These are phyloP conservation scores for Corylus americana DNA, from an alignment of 306 rosid species.

Conservation along the genomic window DNA sequence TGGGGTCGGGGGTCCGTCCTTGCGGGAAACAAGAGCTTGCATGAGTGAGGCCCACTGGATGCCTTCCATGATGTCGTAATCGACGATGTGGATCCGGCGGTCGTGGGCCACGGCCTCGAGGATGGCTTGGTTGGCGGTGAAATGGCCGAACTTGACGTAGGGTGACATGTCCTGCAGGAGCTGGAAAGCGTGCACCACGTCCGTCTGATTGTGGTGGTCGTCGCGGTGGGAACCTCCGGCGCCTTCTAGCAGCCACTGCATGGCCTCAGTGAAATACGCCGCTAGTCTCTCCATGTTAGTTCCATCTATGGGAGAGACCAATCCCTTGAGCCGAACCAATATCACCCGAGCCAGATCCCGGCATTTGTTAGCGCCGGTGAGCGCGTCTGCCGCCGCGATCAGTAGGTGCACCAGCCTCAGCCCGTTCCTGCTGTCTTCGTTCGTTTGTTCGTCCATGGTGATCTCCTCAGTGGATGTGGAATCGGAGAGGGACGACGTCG, in stretches of 20 bases:
- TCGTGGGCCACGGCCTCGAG: slow-evolving; percentile 67
- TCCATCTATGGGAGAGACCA: slow-evolving; percentile 62
- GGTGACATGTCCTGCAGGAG: slow-evolving; percentile 90
- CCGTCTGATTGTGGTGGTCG: slow-evolving; percentile 42
- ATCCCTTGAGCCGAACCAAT: slow-evolving; percentile 94
- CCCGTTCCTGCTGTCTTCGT: slow-evolving; percentile 50
- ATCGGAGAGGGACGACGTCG: slow-evolving; percentile 33
- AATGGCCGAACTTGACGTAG: slow-evolving; percentile 84
- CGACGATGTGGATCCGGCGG: slow-evolving; percentile 72
- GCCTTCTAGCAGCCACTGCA: slow-evolving; percentile 64
- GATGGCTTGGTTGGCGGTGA: slow-evolving; percentile 92
- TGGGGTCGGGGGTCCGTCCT: slow-evolving; percentile 51
- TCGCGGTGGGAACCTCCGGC: slow-evolving; percentile 36
- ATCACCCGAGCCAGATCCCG: slow-evolving; percentile 88
- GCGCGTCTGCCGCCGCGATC: slow-evolving; percentile 83
- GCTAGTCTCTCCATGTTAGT: slow-evolving; percentile 85
- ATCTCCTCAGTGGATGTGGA: slow-evolving; percentile 11
- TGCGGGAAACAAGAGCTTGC: slow-evolving; percentile 64
- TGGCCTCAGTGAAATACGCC: slow-evolving; percentile 72
- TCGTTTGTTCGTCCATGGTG: slow-evolving; percentile 16
- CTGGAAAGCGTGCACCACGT: slow-evolving; percentile 75
- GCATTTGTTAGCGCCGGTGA: slow-evolving; percentile 54
- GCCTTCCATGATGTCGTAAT: slow-evolving; percentile 90
- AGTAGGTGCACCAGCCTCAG: slow-evolving; percentile 70
- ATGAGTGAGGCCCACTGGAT: slow-evolving; percentile 89